These are phyloP conservation scores for Neurospora sp. DNA, from an alignment of 495 filamentous ascomycete species.

Conservation along the genomic window DNA sequence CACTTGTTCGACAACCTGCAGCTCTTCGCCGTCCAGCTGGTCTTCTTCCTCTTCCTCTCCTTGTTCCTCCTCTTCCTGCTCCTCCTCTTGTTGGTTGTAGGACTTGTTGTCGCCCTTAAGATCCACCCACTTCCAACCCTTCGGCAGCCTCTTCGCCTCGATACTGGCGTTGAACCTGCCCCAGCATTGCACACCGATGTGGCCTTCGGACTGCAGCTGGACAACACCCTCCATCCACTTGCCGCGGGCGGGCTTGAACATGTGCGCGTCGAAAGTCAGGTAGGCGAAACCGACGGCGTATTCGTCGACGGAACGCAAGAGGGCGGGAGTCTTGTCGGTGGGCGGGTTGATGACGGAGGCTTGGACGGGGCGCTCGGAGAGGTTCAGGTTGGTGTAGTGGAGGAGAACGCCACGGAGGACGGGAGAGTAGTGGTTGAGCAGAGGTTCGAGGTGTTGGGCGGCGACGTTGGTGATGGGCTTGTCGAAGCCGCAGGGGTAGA, in stretches of 20 bases:
- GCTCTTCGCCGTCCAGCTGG: constrained; percentile 17
- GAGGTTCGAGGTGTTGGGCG: constrained; percentile 34
- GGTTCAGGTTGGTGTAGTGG: constrained; percentile 34
- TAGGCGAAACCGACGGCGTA: constrained; percentile 37
- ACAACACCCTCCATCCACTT: constrained; percentile 40
- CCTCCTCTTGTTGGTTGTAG: constrained; percentile 6
- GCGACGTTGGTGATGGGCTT: constrained; percentile 34
- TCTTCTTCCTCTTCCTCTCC: constrained; percentile 12
- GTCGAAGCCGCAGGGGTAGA: constrained; percentile 36
- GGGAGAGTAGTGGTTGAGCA: constrained; percentile 38
- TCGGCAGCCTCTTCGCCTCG: constrained; percentile 33
- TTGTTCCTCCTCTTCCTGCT: constrained; percentile 11
- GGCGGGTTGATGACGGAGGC: constrained; percentile 20
- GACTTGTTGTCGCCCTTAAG: constrained; percentile 16
- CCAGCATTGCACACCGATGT: constrained; percentile 41
- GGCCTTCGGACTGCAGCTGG: constrained; percentile 38
- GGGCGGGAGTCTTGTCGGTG: constrained; percentile 28
- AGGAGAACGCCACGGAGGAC: constrained; percentile 35
- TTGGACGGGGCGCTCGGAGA: constrained; percentile 32
- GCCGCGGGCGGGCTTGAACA: constrained; percentile 36
- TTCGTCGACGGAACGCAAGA: constrained; percentile 33
- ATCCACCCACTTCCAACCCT: constrained; percentile 39
- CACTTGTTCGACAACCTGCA: constrained; percentile 30
- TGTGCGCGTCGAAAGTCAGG: constrained; percentile 35
- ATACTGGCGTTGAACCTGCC: constrained; percentile 42